phyloP scores from a whole-genome alignment of 345 rosid genomes.

The Citrus medica region DNA sequence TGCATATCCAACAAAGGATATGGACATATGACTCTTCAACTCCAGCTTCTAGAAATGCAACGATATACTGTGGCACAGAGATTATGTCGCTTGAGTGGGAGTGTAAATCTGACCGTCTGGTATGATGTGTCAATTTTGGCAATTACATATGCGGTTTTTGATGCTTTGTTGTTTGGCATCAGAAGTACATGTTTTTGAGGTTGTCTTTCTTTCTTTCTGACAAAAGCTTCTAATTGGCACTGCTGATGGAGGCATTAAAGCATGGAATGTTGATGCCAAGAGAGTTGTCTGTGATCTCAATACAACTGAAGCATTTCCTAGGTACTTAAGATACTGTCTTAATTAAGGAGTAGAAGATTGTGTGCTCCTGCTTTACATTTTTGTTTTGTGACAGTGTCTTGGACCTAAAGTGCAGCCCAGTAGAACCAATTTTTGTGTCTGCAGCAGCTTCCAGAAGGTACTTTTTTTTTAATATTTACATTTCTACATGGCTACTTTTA shows the following conservation, averaged over 20 bases:
- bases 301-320: constrained; percentile 58
- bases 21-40: constrained; percentile 70
- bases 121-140: constrained; percentile 15
- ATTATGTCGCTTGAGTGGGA: constrained; percentile 80
- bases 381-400: constrained; percentile 45
- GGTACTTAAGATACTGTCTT: constrained; percentile 18
- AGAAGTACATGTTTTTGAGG: constrained; percentile 14
- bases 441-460: constrained; percentile 65
- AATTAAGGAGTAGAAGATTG: background rate
- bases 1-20: constrained; percentile 39
- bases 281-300: constrained; percentile 74
- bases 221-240: constrained; percentile 76
- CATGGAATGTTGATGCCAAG: constrained; percentile 81
- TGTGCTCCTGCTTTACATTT: constrained; percentile 10
- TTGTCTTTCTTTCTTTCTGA: constrained; percentile 23
- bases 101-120: constrained; percentile 77
- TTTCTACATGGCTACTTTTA: background rate
- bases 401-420: constrained; percentile 77
- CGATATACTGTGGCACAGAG: constrained; percentile 73
- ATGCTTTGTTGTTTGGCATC: background rate
- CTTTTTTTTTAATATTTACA: background rate
- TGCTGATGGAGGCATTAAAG: constrained; percentile 74
- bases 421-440: constrained; percentile 74
- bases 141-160: background rate
- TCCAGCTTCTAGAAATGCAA: constrained; percentile 73